Conservation (phyloP, 768 basidiomycete genomes). For the Tephrocybe sp. region DNA sequence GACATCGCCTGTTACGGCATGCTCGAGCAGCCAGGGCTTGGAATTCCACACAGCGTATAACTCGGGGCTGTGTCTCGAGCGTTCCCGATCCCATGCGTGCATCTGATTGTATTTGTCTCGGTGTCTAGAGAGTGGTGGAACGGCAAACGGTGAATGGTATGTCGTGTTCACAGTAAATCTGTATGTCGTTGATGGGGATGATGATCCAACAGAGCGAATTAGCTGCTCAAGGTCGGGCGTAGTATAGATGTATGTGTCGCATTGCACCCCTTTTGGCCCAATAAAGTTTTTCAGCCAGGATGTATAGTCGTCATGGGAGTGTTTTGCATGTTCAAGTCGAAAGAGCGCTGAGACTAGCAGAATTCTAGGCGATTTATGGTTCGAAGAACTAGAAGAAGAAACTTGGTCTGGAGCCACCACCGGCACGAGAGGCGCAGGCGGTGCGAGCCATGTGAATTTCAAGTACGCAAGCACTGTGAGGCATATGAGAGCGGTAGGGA, state of each 20-base stretch:
- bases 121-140: slow-evolving; percentile 42
- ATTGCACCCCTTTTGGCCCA: slow-evolving; percentile 33
- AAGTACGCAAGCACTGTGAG: neutral
- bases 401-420: neutral
- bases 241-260: slow-evolving; percentile 55
- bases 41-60: slow-evolving; percentile 58
- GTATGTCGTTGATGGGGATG: neutral
- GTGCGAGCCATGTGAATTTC: neutral
- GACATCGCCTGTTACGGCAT: slow-evolving; percentile 32
- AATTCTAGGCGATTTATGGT: slow-evolving; percentile 23
- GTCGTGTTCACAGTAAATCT: slow-evolving; percentile 17
- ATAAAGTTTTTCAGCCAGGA: slow-evolving; percentile 48
- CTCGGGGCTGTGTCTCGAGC: slow-evolving; percentile 39
- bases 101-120: slow-evolving; percentile 37
- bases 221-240: slow-evolving; percentile 35
- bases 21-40: slow-evolving; percentile 50
- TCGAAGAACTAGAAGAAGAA: neutral
- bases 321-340: slow-evolving; percentile 50
- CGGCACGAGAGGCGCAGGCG: neutral
- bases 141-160: slow-evolving; percentile 44
- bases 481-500: neutral
- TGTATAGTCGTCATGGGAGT: slow-evolving; percentile 43
- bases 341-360: slow-evolving; percentile 58
- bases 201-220: slow-evolving; percentile 21
- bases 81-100: slow-evolving; percentile 47